Evolutionary conservation across 2,329 filamentous ascomycete species (phyloP).

Genomic region (Penicillium sp.): DNA sequence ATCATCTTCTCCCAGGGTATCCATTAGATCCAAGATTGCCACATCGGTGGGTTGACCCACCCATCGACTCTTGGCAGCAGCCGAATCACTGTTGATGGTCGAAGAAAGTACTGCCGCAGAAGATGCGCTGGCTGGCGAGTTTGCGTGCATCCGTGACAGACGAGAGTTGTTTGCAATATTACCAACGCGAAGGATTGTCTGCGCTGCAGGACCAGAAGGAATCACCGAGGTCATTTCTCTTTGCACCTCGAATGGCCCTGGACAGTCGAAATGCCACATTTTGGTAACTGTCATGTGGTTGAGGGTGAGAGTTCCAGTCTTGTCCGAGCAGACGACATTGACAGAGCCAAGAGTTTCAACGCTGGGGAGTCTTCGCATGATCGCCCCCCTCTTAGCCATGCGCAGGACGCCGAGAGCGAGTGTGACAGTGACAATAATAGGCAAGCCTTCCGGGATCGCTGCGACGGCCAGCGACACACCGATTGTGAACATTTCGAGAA

Average conservation of each 20-base stretch:
- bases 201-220: conserved; percentile 68
- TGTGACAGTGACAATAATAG: conserved; percentile 97
- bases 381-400: conserved; percentile 93
- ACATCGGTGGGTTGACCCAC: conserved; percentile 96
- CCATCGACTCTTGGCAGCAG: conserved; percentile 78
- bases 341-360: conserved; percentile 98
- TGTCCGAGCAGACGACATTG: conserved; percentile 98
- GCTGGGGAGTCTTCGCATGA: conserved; percentile 91
- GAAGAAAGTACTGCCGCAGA: conserved; percentile 82
- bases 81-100: conserved; percentile 63
- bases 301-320: conserved; percentile 92
- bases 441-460: conserved; percentile 91
- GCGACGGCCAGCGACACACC: conserved; percentile 95
- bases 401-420: conserved; percentile 90
- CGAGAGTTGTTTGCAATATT: conserved; percentile 96
- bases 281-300: conserved; percentile 98
- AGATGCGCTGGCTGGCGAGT: conserved; percentile 65
- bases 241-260: conserved; percentile 56
- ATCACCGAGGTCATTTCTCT: conserved; percentile 51
- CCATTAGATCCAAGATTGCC: conserved; percentile 89
- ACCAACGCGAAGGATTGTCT: conserved; percentile 81
- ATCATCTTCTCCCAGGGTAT: conserved; percentile 88
- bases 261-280: conserved; percentile 86
- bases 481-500: conserved; percentile 95
- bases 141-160: conserved; percentile 69